Evolutionary conservation across 139 green algal genomes (phyloP).

Genomic region (Mesotaenium endlicherianum): DNA sequence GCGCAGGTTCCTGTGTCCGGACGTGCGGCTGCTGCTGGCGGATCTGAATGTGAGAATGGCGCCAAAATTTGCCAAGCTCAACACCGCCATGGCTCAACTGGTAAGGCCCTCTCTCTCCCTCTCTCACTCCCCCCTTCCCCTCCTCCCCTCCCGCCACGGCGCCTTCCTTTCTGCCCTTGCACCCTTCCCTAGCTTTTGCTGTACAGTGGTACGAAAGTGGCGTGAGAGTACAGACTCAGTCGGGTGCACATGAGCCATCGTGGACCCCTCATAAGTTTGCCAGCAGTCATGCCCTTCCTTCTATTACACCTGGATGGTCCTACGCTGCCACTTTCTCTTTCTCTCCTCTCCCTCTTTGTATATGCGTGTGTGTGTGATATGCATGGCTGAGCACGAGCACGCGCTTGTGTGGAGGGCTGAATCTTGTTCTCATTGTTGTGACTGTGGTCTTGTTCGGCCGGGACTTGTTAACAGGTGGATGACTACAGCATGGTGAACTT

Average conservation of each 20-base stretch:
- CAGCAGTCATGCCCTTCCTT: too few species aligned
- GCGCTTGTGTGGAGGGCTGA: too few species aligned
- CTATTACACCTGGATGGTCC: too few species aligned
- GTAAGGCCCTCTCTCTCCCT: slow-evolving; percentile 6
- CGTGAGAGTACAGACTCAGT: background rate
- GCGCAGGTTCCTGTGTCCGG: slow-evolving; percentile 52
- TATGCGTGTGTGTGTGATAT: background rate
- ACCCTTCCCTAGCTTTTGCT: too few species aligned
- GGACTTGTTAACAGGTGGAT: too few species aligned
- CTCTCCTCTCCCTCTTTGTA: background rate
- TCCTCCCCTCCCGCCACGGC: background rate
- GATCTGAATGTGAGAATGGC: slow-evolving; percentile 47
- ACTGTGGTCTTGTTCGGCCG: too few species aligned
- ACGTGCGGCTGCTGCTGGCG: slow-evolving; percentile 41
- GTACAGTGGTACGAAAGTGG: background rate
- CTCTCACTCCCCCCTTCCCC: background rate
- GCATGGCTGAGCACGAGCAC: too few species aligned
- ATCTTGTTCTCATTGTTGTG: too few species aligned
- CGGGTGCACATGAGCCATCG: too few species aligned
- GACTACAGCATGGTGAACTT: slow-evolving; percentile 60
- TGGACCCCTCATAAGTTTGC: too few species aligned
- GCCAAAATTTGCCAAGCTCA: slow-evolving; percentile 45
- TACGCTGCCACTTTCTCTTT: background rate
- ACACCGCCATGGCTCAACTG: slow-evolving; percentile 48
- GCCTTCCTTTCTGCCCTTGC: background rate